Evolutionary conservation across 768 basidiomycete species (phyloP).

Genomic region (Dioszegia hungarica): DNA sequence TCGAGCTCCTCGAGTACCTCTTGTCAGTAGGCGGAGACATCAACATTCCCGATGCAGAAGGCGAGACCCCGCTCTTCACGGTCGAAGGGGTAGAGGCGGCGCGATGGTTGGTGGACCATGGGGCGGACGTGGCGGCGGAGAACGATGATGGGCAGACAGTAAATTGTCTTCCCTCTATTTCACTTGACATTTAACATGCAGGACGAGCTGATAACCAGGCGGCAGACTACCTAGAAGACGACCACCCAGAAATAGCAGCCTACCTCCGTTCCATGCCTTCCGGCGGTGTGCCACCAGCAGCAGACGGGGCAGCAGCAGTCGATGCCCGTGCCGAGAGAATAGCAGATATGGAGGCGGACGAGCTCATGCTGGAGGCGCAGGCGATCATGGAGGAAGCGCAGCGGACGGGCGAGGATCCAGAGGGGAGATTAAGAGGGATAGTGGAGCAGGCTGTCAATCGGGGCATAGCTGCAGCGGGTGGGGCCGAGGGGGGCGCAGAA

Average conservation of each 20-base stretch:
- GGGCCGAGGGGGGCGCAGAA: constrained; percentile 10
- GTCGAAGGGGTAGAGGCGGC: constrained; percentile 78
- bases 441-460: constrained; percentile 65
- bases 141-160: constrained; percentile 76
- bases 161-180: constrained; percentile 39
- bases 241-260: constrained; percentile 37
- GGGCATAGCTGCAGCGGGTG: constrained; percentile 47
- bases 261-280: constrained; percentile 27
- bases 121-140: constrained; percentile 60
- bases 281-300: background rate
- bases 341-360: constrained; percentile 66
- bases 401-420: constrained; percentile 61
- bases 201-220: constrained; percentile 25
- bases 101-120: constrained; percentile 69
- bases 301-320: constrained; percentile 49
- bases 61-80: constrained; percentile 86
- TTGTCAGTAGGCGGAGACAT: constrained; percentile 79
- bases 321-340: constrained; percentile 65
- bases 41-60: constrained; percentile 77
- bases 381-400: constrained; percentile 63
- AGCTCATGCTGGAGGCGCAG: constrained; percentile 62
- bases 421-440: constrained; percentile 59
- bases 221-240: constrained; percentile 40
- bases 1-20: constrained; percentile 70
- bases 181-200: background rate